phyloP scores from a whole-genome alignment of 2,329 filamentous ascomycete genomes.

The Colletotrichum tofieldiae region DNA sequence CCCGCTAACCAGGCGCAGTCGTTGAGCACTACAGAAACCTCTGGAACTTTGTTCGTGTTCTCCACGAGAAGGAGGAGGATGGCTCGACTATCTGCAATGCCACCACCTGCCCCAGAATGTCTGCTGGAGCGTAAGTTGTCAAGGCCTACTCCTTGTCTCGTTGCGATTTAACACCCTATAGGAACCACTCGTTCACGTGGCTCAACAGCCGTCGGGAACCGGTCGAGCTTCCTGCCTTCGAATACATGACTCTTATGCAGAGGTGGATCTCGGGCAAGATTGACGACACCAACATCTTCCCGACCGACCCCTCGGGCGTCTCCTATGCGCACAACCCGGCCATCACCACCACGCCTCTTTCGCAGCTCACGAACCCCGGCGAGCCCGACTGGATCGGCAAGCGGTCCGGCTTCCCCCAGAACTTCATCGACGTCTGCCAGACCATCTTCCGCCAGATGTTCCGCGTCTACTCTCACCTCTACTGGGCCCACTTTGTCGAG shows the following conservation, averaged over 20 bases:
- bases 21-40: conserved; percentile 93
- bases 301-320: conserved; percentile 83
- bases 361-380: conserved; percentile 72
- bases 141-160: conserved; percentile 11
- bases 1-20: conserved; percentile 65
- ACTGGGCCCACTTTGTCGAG: conserved; percentile 94
- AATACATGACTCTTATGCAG: conserved; percentile 96
- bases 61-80: conserved; percentile 88
- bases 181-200: conserved; percentile 97
- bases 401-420: conserved; percentile 90
- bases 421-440: conserved; percentile 92
- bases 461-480: conserved; percentile 96
- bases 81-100: conserved; percentile 87
- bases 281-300: conserved; percentile 90
- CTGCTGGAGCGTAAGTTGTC: conserved; percentile 87
- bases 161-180: conserved; percentile 48
- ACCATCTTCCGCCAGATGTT: conserved; percentile 99
- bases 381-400: conserved; percentile 89
- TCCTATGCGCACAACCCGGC: conserved; percentile 77
- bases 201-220: conserved; percentile 89
- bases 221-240: conserved; percentile 91
- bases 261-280: conserved; percentile 98
- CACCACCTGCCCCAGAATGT: conserved; percentile 90
- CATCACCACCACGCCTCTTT: conserved; percentile 72
- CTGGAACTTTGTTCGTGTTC: conserved; percentile 89